A percentile compares a stretch with the other conserved stretches of the same genome.
These are phyloP conservation scores for Saprolegnia parasitica DNA, from an alignment of 352 stramenopile genomes.

Conservation along the genomic window DNA sequence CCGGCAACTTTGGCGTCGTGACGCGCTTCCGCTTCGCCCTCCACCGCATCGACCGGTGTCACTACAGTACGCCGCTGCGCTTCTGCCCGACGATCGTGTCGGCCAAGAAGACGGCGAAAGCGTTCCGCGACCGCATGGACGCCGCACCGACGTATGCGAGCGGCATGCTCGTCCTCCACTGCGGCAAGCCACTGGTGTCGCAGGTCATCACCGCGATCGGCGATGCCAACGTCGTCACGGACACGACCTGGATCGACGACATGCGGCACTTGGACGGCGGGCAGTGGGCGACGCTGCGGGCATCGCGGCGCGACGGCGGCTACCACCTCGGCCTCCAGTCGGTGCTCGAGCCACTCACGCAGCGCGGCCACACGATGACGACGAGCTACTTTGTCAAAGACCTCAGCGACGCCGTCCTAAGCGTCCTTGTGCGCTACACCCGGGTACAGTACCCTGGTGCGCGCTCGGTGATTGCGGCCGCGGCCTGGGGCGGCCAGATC, in stretches of 20 bases:
- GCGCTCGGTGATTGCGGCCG: background rate
- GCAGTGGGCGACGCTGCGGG: background rate
- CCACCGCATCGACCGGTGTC: background rate
- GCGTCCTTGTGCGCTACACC: background rate
- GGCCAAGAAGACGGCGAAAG: background rate
- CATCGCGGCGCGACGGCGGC: background rate
- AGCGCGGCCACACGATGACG: background rate
- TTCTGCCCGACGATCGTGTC: background rate
- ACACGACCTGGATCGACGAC: slow-evolving; percentile 10
- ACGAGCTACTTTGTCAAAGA: slow-evolving; percentile 9
- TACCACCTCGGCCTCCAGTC: slow-evolving; percentile 5
- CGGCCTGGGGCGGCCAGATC: background rate
- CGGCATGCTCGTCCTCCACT: background rate
- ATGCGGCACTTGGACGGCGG: background rate
- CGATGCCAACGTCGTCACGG: background rate
- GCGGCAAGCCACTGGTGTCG: background rate
- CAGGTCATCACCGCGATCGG: background rate
- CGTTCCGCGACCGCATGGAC: slow-evolving; percentile 12
- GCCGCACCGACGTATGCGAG: background rate
- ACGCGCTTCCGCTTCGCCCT: slow-evolving; percentile 8
- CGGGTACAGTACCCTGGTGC: background rate
- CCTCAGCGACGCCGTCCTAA: background rate
- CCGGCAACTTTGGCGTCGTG: slow-evolving; percentile 16
- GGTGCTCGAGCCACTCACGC: background rate
- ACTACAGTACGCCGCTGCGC: slow-evolving; percentile 2